Evolutionary conservation across 768 basidiomycete species (phyloP), one percentile per base, ranked within the genome.

Genomic region (Dendrothele bispora): DNA sequence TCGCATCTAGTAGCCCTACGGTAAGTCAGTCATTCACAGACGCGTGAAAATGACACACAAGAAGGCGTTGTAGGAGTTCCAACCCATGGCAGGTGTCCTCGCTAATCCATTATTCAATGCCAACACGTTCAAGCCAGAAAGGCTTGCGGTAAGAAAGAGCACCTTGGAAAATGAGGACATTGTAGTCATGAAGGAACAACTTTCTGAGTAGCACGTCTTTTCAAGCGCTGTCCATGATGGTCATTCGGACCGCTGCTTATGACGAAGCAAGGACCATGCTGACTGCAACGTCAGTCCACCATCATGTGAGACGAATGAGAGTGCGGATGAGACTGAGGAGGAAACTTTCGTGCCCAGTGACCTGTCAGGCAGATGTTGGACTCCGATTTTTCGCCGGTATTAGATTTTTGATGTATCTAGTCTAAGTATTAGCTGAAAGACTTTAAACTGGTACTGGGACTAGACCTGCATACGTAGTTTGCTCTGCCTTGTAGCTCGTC

Each of bases 1-100:
- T 58, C 45, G 51, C 74, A 75, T 39, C 75, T 77, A 28, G 26
- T 28, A 26, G 11, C 25, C 20, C 26, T 11, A 15, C 14, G 12
- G 35, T 32, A 20, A 11, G 34, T 6, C 10, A 32, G 29, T 12
- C 18, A 18, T 18, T 22, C 32, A 36, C n/a, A 10, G 30, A 32
- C 30, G 25, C 29, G 7, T 43, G 14, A 2, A 34, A 28, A 28
- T 18, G 28, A 62, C 70, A 44, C 48, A 75, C 75, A 53, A 55
- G 51, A 73, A 77, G 7, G 71, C 72, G 50, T 77, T 77, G 57
- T 76, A 76, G 0, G 74, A 70, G 48, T 76, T 77, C 66, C 69
- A 77, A 6, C 74, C 74, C 73, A 77, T 74, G 2, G 74, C 64
- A 10, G 74, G 74, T 11, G 68, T 75, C 21, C 54, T 52, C 1